Conservation (phyloP, 331 rosid species). For the Pyracantha coccinea region DNA sequence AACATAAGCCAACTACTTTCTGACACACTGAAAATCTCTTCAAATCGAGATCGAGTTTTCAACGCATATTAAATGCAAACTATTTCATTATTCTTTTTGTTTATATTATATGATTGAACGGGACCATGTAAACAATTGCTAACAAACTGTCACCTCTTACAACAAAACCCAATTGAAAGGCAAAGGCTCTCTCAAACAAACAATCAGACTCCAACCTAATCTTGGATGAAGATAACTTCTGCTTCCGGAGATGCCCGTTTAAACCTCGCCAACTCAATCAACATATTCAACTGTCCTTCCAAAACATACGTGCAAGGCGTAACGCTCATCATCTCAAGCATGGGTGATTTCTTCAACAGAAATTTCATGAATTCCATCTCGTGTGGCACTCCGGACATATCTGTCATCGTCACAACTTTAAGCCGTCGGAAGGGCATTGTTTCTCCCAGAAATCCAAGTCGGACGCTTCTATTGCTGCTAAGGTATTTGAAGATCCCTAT, state of each 20-base stretch:
- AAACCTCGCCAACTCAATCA: conserved; percentile 63
- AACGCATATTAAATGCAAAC: too few species aligned
- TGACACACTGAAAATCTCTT: too few species aligned
- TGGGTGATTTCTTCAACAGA: conserved; percentile 60
- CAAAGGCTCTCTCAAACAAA: neutral
- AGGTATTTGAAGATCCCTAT: conserved; percentile 60
- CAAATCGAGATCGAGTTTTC: too few species aligned
- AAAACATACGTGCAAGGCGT: conserved; percentile 34
- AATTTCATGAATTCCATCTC: conserved; percentile 74
- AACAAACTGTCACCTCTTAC: neutral
- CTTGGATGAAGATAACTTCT: conserved; percentile 44
- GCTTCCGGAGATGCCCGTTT: conserved; percentile 72
- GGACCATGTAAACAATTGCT: neutral
- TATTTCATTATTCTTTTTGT: too few species aligned
- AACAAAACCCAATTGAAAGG: neutral
- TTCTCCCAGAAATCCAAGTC: conserved; percentile 73
- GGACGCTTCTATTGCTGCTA: conserved; percentile 33
- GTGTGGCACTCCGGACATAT: conserved; percentile 64
- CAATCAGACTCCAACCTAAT: conserved; percentile 13
- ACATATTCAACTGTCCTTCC: conserved; percentile 45
- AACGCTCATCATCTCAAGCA: conserved; percentile 59
- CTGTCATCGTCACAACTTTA: conserved; percentile 57
- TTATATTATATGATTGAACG: too few species aligned
- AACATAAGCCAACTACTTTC: too few species aligned
- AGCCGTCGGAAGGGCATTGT: conserved; percentile 42